Conservation (phyloP, 2,329 filamentous ascomycete genomes). For the Acrocalymma vagum region DNA sequence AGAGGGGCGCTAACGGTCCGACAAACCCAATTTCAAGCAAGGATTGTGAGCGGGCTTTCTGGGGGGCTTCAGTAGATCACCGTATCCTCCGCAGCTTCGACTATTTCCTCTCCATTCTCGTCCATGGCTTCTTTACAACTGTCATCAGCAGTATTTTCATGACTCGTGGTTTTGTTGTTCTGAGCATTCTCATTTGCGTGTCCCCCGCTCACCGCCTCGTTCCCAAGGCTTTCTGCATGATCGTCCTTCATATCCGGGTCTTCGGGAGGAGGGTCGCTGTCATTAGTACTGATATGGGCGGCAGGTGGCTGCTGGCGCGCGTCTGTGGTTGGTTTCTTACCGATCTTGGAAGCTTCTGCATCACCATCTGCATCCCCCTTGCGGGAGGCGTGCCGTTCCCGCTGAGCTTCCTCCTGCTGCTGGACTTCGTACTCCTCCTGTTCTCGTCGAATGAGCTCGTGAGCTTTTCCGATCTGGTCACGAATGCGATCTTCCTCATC, state of each 20-base stretch:
- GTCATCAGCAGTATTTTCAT: constrained; percentile 42
- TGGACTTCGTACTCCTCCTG: constrained; percentile 66
- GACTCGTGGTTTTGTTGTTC: constrained; percentile 21
- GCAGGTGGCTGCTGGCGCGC: constrained; percentile 19
- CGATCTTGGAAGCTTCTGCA: constrained; percentile 23
- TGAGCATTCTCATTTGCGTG: constrained; percentile 25
- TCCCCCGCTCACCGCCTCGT: constrained; percentile 25
- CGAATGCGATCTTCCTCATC: constrained; percentile 76
- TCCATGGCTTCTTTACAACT: constrained; percentile 63
- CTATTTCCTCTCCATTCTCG: constrained; percentile 78
- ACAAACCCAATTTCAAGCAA: constrained; percentile 9
- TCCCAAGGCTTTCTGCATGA: constrained; percentile 24
- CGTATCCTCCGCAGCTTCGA: constrained; percentile 87
- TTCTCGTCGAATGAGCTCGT: constrained; percentile 72
- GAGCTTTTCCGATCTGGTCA: constrained; percentile 72
- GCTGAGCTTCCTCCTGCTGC: constrained; percentile 39
- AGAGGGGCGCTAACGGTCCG: constrained; percentile 12
- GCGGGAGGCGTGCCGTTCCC: constrained; percentile 20
- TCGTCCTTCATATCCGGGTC: constrained; percentile 36
- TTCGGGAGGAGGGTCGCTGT: constrained; percentile 25
- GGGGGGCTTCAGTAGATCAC: constrained; percentile 77
- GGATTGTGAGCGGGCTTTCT: background rate
- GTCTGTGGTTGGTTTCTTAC: constrained; percentile 36
- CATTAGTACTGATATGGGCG: constrained; percentile 36
- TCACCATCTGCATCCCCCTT: constrained; percentile 20